Conservation (phyloP, 2,329 filamentous ascomycete species). For the Alternaria novae-zelandiae region DNA sequence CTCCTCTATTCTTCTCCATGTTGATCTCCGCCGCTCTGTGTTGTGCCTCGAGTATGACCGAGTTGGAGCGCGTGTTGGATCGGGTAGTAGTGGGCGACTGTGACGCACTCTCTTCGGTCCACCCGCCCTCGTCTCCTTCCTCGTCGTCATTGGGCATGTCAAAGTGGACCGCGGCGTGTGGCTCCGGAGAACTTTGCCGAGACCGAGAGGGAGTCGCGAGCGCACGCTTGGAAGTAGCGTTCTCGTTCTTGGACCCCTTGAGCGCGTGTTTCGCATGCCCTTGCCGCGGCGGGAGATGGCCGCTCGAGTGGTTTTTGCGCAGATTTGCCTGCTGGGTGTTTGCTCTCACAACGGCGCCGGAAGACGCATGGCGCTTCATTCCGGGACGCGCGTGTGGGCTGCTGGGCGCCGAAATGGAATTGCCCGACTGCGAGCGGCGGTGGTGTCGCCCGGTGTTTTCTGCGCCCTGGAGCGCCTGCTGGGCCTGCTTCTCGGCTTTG, state of each 20-base stretch:
- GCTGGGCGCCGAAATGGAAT: constrained; percentile 43
- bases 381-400: constrained; percentile 44
- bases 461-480: constrained; percentile 32
- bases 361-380: constrained; percentile 53
- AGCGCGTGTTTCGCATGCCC: constrained; percentile 49
- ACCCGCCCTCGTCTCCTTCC: constrained; percentile 46
- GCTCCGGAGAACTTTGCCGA: constrained; percentile 43
- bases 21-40: constrained; percentile 32
- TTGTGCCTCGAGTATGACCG: constrained; percentile 45
- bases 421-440: constrained; percentile 48
- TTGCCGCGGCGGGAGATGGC: constrained; percentile 52
- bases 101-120: constrained; percentile 52
- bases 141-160: constrained; percentile 43
- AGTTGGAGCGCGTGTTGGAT: constrained; percentile 51
- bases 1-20: constrained; percentile 30
- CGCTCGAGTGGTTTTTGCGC: constrained; percentile 54
- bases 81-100: constrained; percentile 51
- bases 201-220: constrained; percentile 38
- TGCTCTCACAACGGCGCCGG: constrained; percentile 45
- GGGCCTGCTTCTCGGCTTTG: constrained; percentile 37
- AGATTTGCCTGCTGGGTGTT: constrained; percentile 43
- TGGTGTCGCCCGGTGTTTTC: constrained; percentile 42
- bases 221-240: constrained; percentile 37
- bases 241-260: constrained; percentile 45
- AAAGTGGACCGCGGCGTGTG: constrained; percentile 51